These are phyloP conservation scores for Podila verticillata DNA, from an alignment of 192 early-diverging fungal genomes.

Conservation along the genomic window DNA sequence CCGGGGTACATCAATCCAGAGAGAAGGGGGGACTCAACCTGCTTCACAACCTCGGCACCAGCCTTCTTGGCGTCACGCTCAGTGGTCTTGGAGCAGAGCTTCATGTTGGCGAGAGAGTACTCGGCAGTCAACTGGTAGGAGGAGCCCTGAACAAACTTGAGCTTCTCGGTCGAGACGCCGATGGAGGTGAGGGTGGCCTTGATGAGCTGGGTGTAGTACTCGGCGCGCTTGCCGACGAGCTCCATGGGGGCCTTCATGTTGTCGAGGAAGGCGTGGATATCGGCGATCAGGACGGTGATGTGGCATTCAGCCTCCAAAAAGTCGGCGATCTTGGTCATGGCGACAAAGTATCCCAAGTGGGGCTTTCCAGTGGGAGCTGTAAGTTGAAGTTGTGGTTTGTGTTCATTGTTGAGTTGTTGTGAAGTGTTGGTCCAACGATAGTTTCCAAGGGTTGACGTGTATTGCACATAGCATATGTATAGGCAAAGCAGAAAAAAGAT, in stretches of 20 bases:
- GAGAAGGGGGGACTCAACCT: constrained; percentile 86
- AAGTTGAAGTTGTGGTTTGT: no score
- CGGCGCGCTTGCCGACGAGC: constrained; percentile 84
- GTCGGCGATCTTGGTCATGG: constrained; percentile 98
- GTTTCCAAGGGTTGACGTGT: no score
- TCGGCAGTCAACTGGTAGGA: constrained; percentile 87
- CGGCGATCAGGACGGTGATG: constrained; percentile 92
- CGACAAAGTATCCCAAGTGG: constrained; percentile 97
- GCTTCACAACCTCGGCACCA: constrained; percentile 98
- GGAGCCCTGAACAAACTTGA: constrained; percentile 92
- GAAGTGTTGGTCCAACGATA: neutral
- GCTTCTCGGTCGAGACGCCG: constrained; percentile 91
- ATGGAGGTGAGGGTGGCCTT: constrained; percentile 93
- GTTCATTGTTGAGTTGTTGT: neutral
- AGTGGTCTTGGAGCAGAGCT: constrained; percentile 82
- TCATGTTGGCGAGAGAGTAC: constrained; percentile 94
- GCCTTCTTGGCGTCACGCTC: constrained; percentile 99
- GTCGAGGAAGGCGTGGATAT: constrained; percentile 98
- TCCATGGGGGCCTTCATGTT: constrained; percentile 98
- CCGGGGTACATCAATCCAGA: constrained; percentile 98
- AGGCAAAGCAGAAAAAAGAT: no score
- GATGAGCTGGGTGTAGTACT: constrained; percentile 94
- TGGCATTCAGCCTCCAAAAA: constrained; percentile 86
- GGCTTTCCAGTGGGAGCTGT: constrained; percentile 92
- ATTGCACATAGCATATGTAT: no score